These are phyloP conservation scores for Lepidium campestre DNA, from an alignment of 441 rosid species.

Conservation along the genomic window DNA sequence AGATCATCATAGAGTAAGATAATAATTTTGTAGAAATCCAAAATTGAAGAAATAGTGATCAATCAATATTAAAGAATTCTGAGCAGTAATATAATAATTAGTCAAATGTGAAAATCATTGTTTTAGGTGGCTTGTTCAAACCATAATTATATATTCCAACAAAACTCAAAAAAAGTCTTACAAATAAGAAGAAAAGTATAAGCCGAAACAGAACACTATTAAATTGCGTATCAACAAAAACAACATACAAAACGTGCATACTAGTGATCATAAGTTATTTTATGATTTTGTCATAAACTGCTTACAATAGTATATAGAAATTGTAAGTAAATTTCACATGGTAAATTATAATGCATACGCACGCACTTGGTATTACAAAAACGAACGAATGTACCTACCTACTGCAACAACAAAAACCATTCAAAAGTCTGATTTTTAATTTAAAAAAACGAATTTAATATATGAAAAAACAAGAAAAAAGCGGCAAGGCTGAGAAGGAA, in stretches of 20 bases:
- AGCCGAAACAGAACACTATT: constrained; percentile 3
- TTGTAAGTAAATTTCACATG: neutral
- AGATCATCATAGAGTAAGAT: neutral
- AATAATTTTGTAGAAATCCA: neutral
- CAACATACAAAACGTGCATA: constrained; percentile 18
- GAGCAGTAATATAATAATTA: constrained; percentile 18
- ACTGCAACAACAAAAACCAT: neutral
- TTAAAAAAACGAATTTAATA: neutral
- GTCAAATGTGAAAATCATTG: constrained; percentile 31
- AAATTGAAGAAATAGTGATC: neutral
- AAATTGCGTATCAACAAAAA: neutral
- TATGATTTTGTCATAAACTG: neutral
- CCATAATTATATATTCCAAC: constrained; percentile 18
- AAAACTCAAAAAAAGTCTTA: constrained; percentile 13
- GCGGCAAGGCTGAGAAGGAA: neutral
- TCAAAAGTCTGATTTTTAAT: neutral
- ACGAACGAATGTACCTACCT: neutral
- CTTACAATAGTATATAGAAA: neutral
- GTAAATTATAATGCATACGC: neutral
- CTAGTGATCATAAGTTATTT: neutral
- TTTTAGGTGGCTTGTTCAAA: constrained; percentile 26
- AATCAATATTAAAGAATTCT: neutral
- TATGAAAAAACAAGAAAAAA: too few species aligned
- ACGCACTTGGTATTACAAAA: neutral
- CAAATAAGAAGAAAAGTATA: constrained; percentile 17